Base-by-base conservation (phyloP, 768 basidiomycete genomes). In the Tephrocybe sp. region DNA sequence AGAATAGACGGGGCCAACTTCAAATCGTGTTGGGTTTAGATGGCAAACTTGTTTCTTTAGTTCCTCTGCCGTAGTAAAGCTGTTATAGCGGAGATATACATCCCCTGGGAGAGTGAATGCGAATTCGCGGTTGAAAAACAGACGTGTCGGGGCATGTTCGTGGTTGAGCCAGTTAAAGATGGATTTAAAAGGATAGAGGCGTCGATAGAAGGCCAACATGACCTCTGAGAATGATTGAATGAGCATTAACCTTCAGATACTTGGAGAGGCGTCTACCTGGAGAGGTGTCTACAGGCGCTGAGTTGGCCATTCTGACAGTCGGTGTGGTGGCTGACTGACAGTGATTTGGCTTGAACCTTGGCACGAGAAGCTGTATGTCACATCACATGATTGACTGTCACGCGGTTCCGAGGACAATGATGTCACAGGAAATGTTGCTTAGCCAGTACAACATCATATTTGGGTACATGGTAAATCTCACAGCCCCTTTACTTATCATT, bases 131-230 rank as follows among this genome's bases (percentile, higher is more conserved):
- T 98, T 85, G 3, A 90, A 92, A 65, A 92, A 98, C 41, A 90
- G 81, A 52, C 81, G 83, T 11, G 85, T 79, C 1, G 95, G 81
- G 47, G 77, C 72, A 53, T 91, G 87, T 54, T 87, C 88, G 55
- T 98, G 96, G 64, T 98, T 98, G 19, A 99, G 77, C 97, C 97
- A 99, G 51, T 80, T 78, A 70, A 87, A 98, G 55, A 98, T 80
- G 1, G 92, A 87, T 64, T 93, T 89, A 80, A 92, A 98, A 2
- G 97, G 97, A 67, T 96, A 98, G 1, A 98, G 74, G 37, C 92
- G 82, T 35, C 85, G 78, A 71, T 99, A 98, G 69, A 93, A 99
- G 3, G 74, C 66, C 25, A 76, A 67, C 77, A 81, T 75, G 21
- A 77, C 70, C 66, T 76, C 74, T 76, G 50, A 28, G 24, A 36